Evolutionary conservation across 106 monocot genomes (phyloP), one percentile per base, ranked within the genome.

Genomic region (Dioscorea alata): DNA sequence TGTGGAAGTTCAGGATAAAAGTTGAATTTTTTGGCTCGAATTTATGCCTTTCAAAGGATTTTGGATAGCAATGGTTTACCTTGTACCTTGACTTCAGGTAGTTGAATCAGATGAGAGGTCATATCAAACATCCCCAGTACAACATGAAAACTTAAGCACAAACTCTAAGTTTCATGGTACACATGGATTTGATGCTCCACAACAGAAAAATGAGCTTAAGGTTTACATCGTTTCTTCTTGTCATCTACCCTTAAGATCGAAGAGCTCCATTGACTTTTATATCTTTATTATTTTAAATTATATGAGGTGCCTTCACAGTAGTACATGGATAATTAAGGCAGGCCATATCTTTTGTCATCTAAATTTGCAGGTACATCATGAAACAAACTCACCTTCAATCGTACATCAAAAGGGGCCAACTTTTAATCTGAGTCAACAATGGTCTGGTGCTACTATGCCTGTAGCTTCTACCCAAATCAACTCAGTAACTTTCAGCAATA

Each of bases 161-260:
- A 72, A 70, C 51, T 77, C 80, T 59, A 23, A 63, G 50, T 64
- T 74, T 60, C 70, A 65, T 68, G 69, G 77, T 69, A 35, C 68
- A n/a, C 18, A 73, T 49, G 59, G 23, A 21, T 74, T 70, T 71
- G 72, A 76, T 12, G 22, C 50, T 32, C 60, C 59, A 59, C 83
- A 75, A 59, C 75, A 72, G 60, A 82, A 71, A n/a, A 80, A 14
- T 73, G 76, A 84, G 58, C 49, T 62, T 3, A 78, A 76, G 84
- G 90, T 88, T 77, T 75, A 23, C 15, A 52, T 73, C 18, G n/a
- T 16, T 42, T 42, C 42, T 42, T 42, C 42, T 42, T 42, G 6
- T 42, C 10, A 10, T 6, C 42, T 42, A 42, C 42, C 6, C 1
- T 28, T 42, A 42, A 8, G 42, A 10, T 6, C 9, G 10, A 42